Conservation (phyloP, 2,329 filamentous ascomycete genomes). For the Tolypocladium cylindrosporum region DNA sequence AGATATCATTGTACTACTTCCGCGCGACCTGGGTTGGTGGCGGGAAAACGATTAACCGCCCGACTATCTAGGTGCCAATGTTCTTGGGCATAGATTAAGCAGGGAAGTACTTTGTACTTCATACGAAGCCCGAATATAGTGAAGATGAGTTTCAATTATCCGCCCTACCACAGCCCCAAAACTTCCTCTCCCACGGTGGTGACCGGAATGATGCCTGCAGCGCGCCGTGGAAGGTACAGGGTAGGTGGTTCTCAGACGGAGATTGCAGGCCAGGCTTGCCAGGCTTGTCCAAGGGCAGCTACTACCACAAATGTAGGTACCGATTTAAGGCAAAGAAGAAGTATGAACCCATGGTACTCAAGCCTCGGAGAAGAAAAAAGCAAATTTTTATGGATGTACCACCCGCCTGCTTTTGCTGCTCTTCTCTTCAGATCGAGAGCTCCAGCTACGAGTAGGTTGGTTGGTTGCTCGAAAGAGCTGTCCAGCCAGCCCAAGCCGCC, state of each 20-base stretch:
- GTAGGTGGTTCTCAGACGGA: not conserved
- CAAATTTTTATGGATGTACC: not conserved
- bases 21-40: no score
- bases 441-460: not conserved
- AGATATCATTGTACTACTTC: no score
- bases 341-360: no score
- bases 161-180: not conserved
- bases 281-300: not conserved
- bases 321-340: no score
- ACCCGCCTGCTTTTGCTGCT: not conserved
- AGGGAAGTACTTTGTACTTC: no score
- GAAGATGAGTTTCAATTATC: not conserved
- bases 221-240: not conserved
- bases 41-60: no score
- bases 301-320: not conserved
- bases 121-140: no score
- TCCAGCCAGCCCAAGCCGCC: not conserved
- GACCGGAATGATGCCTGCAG: no score
- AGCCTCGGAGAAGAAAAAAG: not conserved
- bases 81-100: no score
- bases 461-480: not conserved
- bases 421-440: no score
- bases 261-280: not conserved
- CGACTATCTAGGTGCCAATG: no score
- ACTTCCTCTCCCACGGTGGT: no score